Evolutionary conservation across 345 rosid genomes (phyloP).

Genomic region (Brassica juncea): DNA sequence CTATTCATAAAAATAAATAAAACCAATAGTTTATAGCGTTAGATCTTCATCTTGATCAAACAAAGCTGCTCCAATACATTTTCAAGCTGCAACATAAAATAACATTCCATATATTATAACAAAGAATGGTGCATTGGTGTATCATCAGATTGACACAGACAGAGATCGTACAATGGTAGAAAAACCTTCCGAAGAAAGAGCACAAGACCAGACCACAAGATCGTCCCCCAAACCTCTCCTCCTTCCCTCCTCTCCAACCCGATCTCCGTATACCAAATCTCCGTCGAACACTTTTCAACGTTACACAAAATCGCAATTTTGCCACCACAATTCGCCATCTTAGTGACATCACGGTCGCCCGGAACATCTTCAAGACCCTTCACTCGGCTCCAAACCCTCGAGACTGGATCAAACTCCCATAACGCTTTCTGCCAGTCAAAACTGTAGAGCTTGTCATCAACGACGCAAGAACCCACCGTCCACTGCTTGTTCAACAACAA

Average conservation of each 20-base stretch:
- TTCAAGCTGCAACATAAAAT: background rate
- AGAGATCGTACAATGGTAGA: conserved; percentile 21
- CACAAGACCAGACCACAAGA: conserved; percentile 10
- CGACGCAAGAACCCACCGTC: conserved; percentile 75
- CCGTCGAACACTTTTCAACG: background rate
- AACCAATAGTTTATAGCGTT: too few species aligned
- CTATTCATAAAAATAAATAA: too few species aligned
- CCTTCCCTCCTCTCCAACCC: conserved; percentile 6
- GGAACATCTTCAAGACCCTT: conserved; percentile 59
- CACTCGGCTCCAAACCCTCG: conserved; percentile 55
- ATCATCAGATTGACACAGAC: conserved; percentile 10
- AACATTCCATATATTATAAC: background rate
- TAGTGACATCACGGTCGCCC: conserved; percentile 44
- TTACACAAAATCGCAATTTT: conserved; percentile 70
- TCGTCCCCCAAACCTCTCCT: conserved; percentile 24
- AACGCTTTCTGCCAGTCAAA: conserved; percentile 60
- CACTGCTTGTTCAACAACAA: conserved; percentile 46
- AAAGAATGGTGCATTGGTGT: background rate
- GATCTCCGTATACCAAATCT: conserved; percentile 20
- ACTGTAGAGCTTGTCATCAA: conserved; percentile 59
- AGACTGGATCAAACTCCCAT: conserved; percentile 52
- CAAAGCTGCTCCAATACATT: background rate
- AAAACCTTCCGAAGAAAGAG: background rate
- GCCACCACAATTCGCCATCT: conserved; percentile 49
- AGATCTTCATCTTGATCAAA: background rate